Percentiles rank a stretch among this genome's conserved stretches.
These are phyloP conservation scores for Eucalyptus polybractea DNA, from an alignment of 345 rosid genomes.

Conservation along the genomic window DNA sequence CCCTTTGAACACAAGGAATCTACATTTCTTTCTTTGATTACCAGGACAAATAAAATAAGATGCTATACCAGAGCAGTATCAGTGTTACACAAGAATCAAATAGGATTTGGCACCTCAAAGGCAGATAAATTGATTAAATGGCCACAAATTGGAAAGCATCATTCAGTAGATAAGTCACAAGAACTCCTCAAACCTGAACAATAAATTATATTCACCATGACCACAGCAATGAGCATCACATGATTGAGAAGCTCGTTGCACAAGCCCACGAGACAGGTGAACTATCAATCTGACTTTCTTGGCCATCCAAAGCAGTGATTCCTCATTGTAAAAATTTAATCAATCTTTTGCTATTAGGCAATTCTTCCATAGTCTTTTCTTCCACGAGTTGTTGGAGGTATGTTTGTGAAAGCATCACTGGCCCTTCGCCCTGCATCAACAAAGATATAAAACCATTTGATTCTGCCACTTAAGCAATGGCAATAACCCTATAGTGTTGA, in stretches of 20 bases:
- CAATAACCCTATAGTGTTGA: background rate
- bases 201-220: conserved; percentile 31
- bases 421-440: conserved; percentile 57
- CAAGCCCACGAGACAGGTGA: conserved; percentile 60
- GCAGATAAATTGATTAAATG: background rate
- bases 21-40: background rate
- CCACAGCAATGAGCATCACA: conserved; percentile 29
- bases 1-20: background rate
- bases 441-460: background rate
- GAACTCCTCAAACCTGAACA: conserved; percentile 10
- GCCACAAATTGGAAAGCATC: background rate
- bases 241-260: background rate
- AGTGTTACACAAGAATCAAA: background rate
- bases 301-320: conserved; percentile 35
- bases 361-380: conserved; percentile 88
- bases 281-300: conserved; percentile 40
- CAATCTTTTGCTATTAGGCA: conserved; percentile 19
- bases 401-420: conserved; percentile 55
- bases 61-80: background rate
- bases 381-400: conserved; percentile 73
- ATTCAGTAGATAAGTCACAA: background rate
- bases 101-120: background rate
- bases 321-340: background rate
- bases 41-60: background rate
- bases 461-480: background rate